Evolutionary conservation across 2,329 filamentous ascomycete genomes (phyloP).

Genomic region (Cercospora sojina): DNA sequence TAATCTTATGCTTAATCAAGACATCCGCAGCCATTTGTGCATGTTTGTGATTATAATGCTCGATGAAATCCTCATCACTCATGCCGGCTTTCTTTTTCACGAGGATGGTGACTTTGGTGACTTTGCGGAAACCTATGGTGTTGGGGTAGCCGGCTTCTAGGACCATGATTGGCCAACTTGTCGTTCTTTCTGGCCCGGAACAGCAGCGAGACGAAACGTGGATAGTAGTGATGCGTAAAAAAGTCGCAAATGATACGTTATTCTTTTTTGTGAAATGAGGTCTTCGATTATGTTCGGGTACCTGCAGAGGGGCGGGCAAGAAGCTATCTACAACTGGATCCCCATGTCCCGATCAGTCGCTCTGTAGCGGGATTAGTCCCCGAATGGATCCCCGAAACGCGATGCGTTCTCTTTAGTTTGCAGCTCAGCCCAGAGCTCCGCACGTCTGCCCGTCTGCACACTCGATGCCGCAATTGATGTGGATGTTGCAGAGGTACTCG

Average conservation of each 20-base stretch:
- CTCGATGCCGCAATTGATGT: not conserved
- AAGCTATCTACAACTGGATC: not conserved
- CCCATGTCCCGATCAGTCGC: slow-evolving; percentile 4
- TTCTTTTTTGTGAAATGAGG: not conserved
- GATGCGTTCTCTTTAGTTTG: not conserved
- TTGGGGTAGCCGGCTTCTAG: slow-evolving; percentile 48
- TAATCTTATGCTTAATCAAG: slow-evolving; percentile 45
- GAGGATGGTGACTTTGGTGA: slow-evolving; percentile 48
- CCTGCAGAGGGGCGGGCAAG: not conserved
- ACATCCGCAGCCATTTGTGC: slow-evolving; percentile 47
- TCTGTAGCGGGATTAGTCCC: not conserved
- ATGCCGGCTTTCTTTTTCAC: slow-evolving; percentile 50
- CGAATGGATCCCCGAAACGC: slow-evolving; percentile 1
- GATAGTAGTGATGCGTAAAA: not conserved
- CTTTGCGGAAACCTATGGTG: slow-evolving; percentile 48
- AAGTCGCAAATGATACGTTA: not conserved
- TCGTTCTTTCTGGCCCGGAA: not conserved
- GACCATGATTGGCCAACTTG: slow-evolving; percentile 32
- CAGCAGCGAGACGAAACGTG: not conserved
- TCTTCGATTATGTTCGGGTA: not conserved
- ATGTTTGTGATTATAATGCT: slow-evolving; percentile 49
- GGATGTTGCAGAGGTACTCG: not conserved
- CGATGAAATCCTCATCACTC: slow-evolving; percentile 46
- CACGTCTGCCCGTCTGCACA: not conserved
- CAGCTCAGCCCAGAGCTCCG: not conserved